These are phyloP conservation scores for Colletotrichum sp. DNA, from an alignment of 2,329 filamentous ascomycete genomes.

Conservation along the genomic window DNA sequence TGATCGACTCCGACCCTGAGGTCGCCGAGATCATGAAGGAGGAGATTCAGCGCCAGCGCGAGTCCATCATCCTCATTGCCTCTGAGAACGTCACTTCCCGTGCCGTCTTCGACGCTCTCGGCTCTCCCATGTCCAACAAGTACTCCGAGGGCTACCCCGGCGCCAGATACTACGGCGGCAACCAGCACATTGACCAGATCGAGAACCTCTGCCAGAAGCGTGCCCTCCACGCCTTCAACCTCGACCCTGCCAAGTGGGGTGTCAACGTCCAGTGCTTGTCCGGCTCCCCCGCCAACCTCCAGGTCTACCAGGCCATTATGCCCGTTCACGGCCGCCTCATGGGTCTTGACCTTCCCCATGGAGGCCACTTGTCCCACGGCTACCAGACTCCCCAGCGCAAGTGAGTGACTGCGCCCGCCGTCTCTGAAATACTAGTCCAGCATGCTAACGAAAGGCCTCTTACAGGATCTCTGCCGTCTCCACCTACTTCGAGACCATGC, in stretches of 20 bases:
- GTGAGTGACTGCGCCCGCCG: constrained; percentile 45
- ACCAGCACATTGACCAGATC: constrained; percentile 97
- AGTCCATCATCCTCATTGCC: constrained; percentile 98
- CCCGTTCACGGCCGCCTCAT: constrained; percentile 94
- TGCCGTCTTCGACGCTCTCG: constrained; percentile 96
- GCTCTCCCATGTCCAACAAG: constrained; percentile 96
- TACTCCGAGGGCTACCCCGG: constrained; percentile 99
- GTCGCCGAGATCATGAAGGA: constrained; percentile 96
- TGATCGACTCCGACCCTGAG: constrained; percentile 90
- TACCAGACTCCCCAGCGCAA: constrained; percentile 97
- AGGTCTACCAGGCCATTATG: constrained; percentile 98
- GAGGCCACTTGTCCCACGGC: constrained; percentile 93
- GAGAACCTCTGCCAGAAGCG: constrained; percentile 94
- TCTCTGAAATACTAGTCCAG: neutral
- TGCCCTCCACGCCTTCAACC: constrained; percentile 88
- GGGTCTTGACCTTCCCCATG: constrained; percentile 94
- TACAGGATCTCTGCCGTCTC: constrained; percentile 89
- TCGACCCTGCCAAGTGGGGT: constrained; percentile 90
- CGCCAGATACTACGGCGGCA: constrained; percentile 98
- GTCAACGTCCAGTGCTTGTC: constrained; percentile 97
- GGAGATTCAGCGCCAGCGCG: constrained; percentile 95
- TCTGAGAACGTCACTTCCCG: constrained; percentile 99
- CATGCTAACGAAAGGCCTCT: neutral
- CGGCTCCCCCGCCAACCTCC: constrained; percentile 94
- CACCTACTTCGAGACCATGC: constrained; percentile 99